Percentiles rank a stretch among this genome's conserved stretches.
phyloP scores from a whole-genome alignment of 192 early-diverging fungal species.

The Backusella luteola region DNA sequence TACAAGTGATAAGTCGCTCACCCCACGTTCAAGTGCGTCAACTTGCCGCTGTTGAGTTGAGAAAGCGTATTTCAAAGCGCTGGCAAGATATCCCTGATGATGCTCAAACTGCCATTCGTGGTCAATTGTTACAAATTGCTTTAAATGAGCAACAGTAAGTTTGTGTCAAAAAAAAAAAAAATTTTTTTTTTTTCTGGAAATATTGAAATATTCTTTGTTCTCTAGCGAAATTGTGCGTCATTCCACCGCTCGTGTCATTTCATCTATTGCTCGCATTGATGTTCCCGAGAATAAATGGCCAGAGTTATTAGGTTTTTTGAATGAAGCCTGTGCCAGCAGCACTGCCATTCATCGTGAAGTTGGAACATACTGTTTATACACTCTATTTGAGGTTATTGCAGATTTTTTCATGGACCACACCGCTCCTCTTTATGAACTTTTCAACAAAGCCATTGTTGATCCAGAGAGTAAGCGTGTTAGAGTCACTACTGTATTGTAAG shows the following conservation, averaged over 20 bases:
- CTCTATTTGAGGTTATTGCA: constrained; percentile 84
- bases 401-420: constrained; percentile 65
- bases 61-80: constrained; percentile 76
- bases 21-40: constrained; percentile 74
- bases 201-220: neutral
- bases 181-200: constrained; percentile 4
- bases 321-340: constrained; percentile 74
- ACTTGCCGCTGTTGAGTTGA: constrained; percentile 85
- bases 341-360: constrained; percentile 78
- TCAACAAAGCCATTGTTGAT: constrained; percentile 72
- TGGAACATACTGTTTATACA: constrained; percentile 82
- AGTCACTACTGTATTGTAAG: constrained; percentile 73
- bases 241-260: constrained; percentile 82
- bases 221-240: constrained; percentile 65
- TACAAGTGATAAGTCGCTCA: constrained; percentile 67
- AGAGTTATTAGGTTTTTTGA: constrained; percentile 77
- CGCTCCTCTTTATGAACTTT: constrained; percentile 71
- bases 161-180: neutral
- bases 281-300: constrained; percentile 76
- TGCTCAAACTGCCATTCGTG: constrained; percentile 60
- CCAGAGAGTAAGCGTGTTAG: constrained; percentile 81
- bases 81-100: constrained; percentile 68
- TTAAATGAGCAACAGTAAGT: constrained; percentile 71
- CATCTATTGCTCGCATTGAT: constrained; percentile 82
- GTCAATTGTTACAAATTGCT: constrained; percentile 67